These are phyloP conservation scores for Monilinia vaccinii-corymbosi DNA, from an alignment of 2,329 filamentous ascomycete genomes.

Conservation along the genomic window DNA sequence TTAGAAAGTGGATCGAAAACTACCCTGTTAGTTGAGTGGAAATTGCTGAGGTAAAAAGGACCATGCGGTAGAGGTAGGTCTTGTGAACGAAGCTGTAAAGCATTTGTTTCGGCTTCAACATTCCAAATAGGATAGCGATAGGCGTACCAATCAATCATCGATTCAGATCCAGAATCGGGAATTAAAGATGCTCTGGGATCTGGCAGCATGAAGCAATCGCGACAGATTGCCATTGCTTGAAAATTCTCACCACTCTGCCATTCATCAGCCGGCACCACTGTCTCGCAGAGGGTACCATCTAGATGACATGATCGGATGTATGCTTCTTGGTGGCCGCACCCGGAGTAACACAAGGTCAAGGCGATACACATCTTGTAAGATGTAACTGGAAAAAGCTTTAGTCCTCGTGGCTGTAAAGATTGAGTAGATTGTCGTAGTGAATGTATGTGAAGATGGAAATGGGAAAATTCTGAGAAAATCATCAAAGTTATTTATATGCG, in stretches of 20 bases:
- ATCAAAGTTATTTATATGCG: not conserved
- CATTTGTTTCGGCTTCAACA: not conserved
- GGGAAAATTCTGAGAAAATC: not conserved
- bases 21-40: not conserved
- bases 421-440: not conserved
- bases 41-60: not conserved
- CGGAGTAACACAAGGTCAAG: rapidly evolving
- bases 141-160: not conserved
- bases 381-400: not conserved
- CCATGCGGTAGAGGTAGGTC: not conserved
- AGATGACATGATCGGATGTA: not conserved
- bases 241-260: not conserved
- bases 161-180: rapidly evolving
- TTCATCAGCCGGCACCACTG: not conserved
- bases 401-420: not conserved
- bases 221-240: not conserved
- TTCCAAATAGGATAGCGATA: not conserved
- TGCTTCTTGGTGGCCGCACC: not conserved
- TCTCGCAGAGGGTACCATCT: not conserved
- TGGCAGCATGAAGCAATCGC: not conserved
- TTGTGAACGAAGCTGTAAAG: not conserved
- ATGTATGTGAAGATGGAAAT: not conserved
- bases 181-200: not conserved
- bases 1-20: not conserved
- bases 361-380: not conserved